phyloP scores from a whole-genome alignment of 1,284 basidiomycete species.

The Boletus mariae region DNA sequence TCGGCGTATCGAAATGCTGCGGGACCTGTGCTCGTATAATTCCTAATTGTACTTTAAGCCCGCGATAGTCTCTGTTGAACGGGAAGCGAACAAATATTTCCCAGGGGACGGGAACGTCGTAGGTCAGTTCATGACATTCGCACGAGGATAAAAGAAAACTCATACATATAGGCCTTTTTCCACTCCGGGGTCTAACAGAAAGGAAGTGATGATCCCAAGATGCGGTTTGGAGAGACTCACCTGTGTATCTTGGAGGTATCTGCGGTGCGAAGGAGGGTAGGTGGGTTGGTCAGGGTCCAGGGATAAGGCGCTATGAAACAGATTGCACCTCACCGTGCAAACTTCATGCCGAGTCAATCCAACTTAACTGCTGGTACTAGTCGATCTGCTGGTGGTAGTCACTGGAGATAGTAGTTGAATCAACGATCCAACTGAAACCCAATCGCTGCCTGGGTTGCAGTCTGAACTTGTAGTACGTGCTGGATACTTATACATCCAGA shows the following conservation, averaged over 20 bases:
- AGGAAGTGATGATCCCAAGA: not conserved
- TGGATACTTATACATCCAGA: conserved; percentile 4
- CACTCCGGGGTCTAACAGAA: conserved; percentile 62
- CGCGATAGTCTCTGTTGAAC: no score
- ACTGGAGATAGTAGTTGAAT: not conserved
- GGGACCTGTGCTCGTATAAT: no score
- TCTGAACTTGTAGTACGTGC: not conserved
- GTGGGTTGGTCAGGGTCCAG: not conserved
- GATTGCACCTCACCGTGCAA: conserved; percentile 43
- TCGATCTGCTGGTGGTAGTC: not conserved
- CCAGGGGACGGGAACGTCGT: no score
- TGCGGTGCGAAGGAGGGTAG: conserved; percentile 13
- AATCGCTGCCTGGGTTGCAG: not conserved
- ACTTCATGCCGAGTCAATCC: conserved; percentile 43
- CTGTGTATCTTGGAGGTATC: conserved; percentile 72
- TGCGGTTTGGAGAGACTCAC: conserved; percentile 32
- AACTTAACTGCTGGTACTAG: not conserved
- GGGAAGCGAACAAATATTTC: no score
- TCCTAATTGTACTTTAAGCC: no score
- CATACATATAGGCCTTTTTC: conserved; percentile 60
- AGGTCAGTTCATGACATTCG: no score
- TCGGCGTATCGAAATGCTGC: no score
- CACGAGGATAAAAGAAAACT: no score
- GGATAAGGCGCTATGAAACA: not conserved
- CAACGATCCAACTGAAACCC: not conserved